Conservation (phyloP, 768 basidiomycete species). For the Mrakia gelida region DNA sequence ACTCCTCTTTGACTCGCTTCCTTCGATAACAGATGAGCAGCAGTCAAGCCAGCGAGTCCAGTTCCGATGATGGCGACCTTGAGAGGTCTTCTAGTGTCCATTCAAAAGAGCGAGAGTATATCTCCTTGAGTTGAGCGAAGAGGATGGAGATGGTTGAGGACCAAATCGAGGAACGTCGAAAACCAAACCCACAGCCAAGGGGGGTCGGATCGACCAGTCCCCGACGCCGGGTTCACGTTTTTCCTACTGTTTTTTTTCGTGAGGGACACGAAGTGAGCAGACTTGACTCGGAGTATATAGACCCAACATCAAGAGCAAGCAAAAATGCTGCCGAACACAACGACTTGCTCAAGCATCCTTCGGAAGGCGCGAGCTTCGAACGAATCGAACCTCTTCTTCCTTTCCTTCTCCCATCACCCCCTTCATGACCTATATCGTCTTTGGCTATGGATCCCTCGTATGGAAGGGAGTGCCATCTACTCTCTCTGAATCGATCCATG, state of each 20-base stretch:
- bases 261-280: no score
- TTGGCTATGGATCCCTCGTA: conserved; percentile 24
- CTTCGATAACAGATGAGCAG: conserved; percentile 57
- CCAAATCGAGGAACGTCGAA: not conserved
- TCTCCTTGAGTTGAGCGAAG: no score
- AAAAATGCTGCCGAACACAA: no score
- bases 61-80: conserved; percentile 62
- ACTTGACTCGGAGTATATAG: no score
- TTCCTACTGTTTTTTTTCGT: no score
- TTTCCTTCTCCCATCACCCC: not conserved
- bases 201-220: not conserved
- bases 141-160: not conserved
- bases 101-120: not conserved
- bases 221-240: no score
- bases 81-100: not conserved
- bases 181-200: not conserved
- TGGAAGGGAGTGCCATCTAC: not conserved
- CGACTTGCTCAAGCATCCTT: no score
- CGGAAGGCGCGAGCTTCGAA: no score
- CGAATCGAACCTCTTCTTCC: not conserved
- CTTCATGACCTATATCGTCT: conserved; percentile 16
- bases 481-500: not conserved
- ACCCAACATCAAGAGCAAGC: no score
- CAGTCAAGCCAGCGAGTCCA: conserved; percentile 68
- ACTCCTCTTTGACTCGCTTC: conserved; percentile 44